A percentile compares a stretch with the other conserved stretches of the same genome.
Conservation (phyloP, 2,329 filamentous ascomycete genomes). For the Ascochyta lentis region DNA sequence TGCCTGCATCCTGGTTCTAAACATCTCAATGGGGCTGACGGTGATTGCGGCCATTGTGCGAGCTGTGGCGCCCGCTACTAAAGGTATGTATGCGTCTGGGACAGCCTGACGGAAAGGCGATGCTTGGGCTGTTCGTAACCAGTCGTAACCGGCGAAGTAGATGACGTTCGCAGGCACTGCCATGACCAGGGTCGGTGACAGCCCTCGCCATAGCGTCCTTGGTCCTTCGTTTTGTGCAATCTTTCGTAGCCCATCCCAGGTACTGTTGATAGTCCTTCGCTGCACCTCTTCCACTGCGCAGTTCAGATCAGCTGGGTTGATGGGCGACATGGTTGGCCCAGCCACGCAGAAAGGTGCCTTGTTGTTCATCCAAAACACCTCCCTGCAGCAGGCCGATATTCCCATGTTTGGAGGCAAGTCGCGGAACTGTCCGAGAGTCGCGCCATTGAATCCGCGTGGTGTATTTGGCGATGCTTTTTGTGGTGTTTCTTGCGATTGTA, state of each 20-base stretch:
- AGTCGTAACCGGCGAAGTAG: conserved; percentile 98
- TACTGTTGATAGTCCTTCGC: conserved; percentile 84
- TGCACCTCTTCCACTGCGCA: conserved; percentile 91
- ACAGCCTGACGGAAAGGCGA: conserved; percentile 71
- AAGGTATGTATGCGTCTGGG: conserved; percentile 73
- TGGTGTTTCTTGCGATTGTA: conserved; percentile 80
- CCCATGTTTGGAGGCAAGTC: conserved; percentile 84
- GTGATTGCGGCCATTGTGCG: conserved; percentile 80
- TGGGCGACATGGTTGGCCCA: conserved; percentile 57
- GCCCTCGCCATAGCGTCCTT: conserved; percentile 85
- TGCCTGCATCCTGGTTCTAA: conserved; percentile 90
- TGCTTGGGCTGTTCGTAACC: conserved; percentile 75
- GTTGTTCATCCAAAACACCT: conserved; percentile 96
- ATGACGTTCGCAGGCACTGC: conserved; percentile 95
- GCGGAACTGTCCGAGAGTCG: conserved; percentile 58
- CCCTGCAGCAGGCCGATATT: conserved; percentile 91
- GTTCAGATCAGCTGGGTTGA: conserved; percentile 58
- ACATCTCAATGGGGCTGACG: conserved; percentile 92
- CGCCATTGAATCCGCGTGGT: conserved; percentile 43
- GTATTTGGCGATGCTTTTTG: conserved; percentile 59
- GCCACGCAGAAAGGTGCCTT: conserved; percentile 81
- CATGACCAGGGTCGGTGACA: conserved; percentile 95
- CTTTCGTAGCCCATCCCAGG: conserved; percentile 88
- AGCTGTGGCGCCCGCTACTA: conserved; percentile 80
- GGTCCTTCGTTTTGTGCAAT: conserved; percentile 93